phyloP scores from a whole-genome alignment of 139 green algal species.

The Marvania coccoides region DNA sequence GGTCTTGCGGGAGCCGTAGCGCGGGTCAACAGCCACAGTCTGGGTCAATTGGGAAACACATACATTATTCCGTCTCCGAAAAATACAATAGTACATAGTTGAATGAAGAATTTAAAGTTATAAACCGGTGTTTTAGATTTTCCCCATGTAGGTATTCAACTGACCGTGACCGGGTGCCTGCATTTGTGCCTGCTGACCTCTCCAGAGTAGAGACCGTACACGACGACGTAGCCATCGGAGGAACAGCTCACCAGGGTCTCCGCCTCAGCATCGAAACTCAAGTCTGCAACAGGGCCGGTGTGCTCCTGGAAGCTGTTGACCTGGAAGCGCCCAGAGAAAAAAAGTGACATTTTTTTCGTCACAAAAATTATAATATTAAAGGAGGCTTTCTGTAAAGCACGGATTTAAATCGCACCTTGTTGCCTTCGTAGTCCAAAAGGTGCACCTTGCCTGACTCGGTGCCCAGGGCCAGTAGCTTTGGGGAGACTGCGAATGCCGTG shows the following conservation, averaged over 20 bases:
- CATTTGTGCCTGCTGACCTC: slow-evolving; percentile 42
- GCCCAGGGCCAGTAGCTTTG: slow-evolving; percentile 84
- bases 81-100: too few species aligned
- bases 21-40: slow-evolving; percentile 78
- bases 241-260: slow-evolving; percentile 79
- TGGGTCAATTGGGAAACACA: too few species aligned
- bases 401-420: slow-evolving; percentile 47
- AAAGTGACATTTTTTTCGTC: neutral
- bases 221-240: slow-evolving; percentile 65
- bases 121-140: neutral
- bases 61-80: too few species aligned
- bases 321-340: slow-evolving; percentile 6
- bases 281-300: slow-evolving; percentile 49
- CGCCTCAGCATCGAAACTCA: slow-evolving; percentile 69
- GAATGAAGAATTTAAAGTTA: too few species aligned
- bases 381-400: neutral
- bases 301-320: slow-evolving; percentile 55
- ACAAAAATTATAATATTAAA: neutral
- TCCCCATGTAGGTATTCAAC: neutral
- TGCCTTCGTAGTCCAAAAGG: slow-evolving; percentile 79
- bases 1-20: slow-evolving; percentile 55
- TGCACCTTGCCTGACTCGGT: slow-evolving; percentile 62
- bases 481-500: slow-evolving; percentile 61
- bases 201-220: slow-evolving; percentile 68
- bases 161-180: slow-evolving; percentile 44